These are phyloP conservation scores for Adansonia madagascariensis DNA, from an alignment of 441 rosid species.

Conservation along the genomic window DNA sequence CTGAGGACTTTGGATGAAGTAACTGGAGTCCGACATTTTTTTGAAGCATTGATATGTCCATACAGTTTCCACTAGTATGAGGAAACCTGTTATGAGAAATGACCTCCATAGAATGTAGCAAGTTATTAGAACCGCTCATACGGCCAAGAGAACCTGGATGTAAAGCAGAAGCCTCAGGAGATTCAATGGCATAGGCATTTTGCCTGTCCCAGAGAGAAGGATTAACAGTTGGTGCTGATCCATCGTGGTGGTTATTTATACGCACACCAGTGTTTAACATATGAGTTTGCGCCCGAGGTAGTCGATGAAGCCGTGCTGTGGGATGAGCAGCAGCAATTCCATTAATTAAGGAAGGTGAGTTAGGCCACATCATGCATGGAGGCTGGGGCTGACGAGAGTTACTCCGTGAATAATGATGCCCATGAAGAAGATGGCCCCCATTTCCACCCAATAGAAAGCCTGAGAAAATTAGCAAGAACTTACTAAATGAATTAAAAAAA, in stretches of 20 bases:
- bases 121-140: constrained; percentile 45
- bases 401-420: constrained; percentile 49
- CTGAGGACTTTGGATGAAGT: constrained; percentile 50
- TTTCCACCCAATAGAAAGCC: constrained; percentile 51
- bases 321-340: constrained; percentile 47
- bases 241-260: constrained; percentile 45
- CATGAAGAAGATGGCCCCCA: constrained; percentile 45
- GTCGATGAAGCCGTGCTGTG: constrained; percentile 40
- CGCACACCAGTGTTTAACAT: constrained; percentile 42
- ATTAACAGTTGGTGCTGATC: constrained; percentile 57
- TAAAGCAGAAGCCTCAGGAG: constrained; percentile 49
- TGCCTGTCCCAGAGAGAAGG: constrained; percentile 59
- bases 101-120: constrained; percentile 51
- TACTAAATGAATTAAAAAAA: constrained; percentile 12
- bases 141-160: constrained; percentile 60
- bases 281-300: constrained; percentile 39
- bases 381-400: constrained; percentile 46
- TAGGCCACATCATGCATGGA: constrained; percentile 58
- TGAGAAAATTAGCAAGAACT: constrained; percentile 33
- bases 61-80: constrained; percentile 41
- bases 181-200: constrained; percentile 48
- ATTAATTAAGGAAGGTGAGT: constrained; percentile 53
- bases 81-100: constrained; percentile 46
- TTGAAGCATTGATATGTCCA: constrained; percentile 35
- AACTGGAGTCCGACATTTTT: constrained; percentile 46